Base-by-base conservation (phyloP, 1,139 yeast genomes). In the Suhomyces yuchorum region DNA sequence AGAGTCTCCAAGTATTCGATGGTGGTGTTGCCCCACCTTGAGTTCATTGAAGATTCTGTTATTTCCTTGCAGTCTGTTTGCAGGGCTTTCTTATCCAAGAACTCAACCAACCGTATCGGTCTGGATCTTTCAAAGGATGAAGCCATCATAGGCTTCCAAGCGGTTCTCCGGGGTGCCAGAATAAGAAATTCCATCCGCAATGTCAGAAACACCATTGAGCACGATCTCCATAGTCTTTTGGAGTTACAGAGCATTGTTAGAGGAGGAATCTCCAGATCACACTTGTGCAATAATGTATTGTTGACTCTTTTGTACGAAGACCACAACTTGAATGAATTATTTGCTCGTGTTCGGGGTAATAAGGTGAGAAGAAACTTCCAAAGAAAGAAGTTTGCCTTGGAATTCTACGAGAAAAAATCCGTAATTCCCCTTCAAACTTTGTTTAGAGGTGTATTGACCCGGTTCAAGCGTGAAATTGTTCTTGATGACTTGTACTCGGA, bases 401-500 rank as follows among this genome's bases (percentile, higher is more conserved):
- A 55, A 17, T 51, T 54, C 17, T 53, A 56, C 41, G 68, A 64
- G 19, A 46, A 51, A 26, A 48, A 61, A 1, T 58, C 65, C 4
- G 56, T 71, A 32, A 51, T 61, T 22, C 72, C 61, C 30, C 58
- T 66, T 37, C 82, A 65, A 61, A 70, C 68, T 37, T 57, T 51
- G 45, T 75, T 63, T 60, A 73, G 71, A 70, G 85, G 77, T 43
- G 73, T 83, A 4, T 66, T 82, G 35, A 56, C 70, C 8, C 65
- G 91, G 24, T 83, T 82, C 61, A 66, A 73, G 19, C 66, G 68
- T 42, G 85, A 81, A 39, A 62, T 78, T 28, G 58, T 68, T 38
- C 57, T 75, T 34, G 89, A 83, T 46, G 87, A 82, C 50, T 57
- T 82, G 14, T 80, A 81, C 48, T 77, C 72, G 17, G 70, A 76